These are phyloP conservation scores for Trichophyton benhamiae DNA, from an alignment of 2,329 filamentous ascomycete genomes.

Conservation along the genomic window DNA sequence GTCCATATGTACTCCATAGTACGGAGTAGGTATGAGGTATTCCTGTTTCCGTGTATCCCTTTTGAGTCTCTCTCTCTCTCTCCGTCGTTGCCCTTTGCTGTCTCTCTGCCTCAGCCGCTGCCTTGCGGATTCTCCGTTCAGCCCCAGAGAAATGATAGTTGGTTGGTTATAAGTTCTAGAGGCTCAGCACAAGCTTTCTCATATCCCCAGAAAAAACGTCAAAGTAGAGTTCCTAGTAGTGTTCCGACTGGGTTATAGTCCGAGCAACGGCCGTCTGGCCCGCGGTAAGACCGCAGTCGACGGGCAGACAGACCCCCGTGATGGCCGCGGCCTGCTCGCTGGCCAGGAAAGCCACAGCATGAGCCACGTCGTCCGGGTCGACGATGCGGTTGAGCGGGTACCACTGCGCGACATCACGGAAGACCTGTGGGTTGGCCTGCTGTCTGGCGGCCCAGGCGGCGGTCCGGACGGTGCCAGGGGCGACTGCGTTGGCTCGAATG, in stretches of 20 bases:
- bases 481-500: slow-evolving; percentile 31
- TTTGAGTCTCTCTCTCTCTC: no score
- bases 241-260: slow-evolving; percentile 15
- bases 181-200: background rate
- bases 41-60: no score
- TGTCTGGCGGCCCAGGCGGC: slow-evolving; percentile 11
- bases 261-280: slow-evolving; percentile 16
- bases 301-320: slow-evolving; percentile 18
- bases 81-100: no score
- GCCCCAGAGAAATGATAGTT: no score
- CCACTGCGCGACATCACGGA: slow-evolving; percentile 15
- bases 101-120: no score
- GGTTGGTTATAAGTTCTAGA: no score
- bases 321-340: slow-evolving; percentile 16
- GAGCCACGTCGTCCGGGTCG: slow-evolving; percentile 18
- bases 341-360: slow-evolving; percentile 18
- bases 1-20: no score
- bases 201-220: background rate
- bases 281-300: slow-evolving; percentile 18
- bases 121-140: no score
- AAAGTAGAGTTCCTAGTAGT: slow-evolving; percentile 1
- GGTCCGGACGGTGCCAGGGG: slow-evolving; percentile 17
- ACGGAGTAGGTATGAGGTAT: no score
- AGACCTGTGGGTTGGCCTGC: slow-evolving; percentile 11
- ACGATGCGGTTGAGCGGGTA: slow-evolving; percentile 17